Evolutionary conservation across 495 filamentous ascomycete genomes (phyloP).

Genomic region (Neurospora sp.): DNA sequence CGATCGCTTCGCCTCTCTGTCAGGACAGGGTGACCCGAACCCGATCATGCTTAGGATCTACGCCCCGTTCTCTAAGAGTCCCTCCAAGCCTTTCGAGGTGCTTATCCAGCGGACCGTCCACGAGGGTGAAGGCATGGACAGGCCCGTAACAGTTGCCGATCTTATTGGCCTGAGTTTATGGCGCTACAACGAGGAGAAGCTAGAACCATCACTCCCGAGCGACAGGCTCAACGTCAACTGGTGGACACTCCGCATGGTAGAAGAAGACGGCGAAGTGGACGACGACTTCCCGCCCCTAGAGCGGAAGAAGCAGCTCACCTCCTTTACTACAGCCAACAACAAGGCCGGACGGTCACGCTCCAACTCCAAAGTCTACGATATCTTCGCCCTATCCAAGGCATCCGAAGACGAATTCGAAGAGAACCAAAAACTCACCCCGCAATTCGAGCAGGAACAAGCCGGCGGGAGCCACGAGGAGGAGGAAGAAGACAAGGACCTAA

Average conservation of each 20-base stretch:
- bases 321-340: slow-evolving; percentile 90
- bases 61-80: slow-evolving; percentile 65
- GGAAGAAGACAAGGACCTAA: slow-evolving; percentile 25
- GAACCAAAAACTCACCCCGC: slow-evolving; percentile 64
- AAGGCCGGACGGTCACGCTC: slow-evolving; percentile 54
- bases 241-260: slow-evolving; percentile 91
- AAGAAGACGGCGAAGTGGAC: slow-evolving; percentile 78
- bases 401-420: slow-evolving; percentile 65
- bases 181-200: slow-evolving; percentile 73
- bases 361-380: slow-evolving; percentile 78
- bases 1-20: slow-evolving; percentile 75
- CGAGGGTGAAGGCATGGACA: slow-evolving; percentile 46
- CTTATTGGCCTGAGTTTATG: slow-evolving; percentile 83
- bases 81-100: slow-evolving; percentile 64
- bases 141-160: slow-evolving; percentile 73
- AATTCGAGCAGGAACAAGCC: slow-evolving; percentile 49
- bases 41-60: slow-evolving; percentile 81
- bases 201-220: slow-evolving; percentile 56
- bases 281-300: slow-evolving; percentile 86
- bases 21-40: slow-evolving; percentile 73
- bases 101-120: slow-evolving; percentile 68
- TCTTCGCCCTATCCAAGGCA: slow-evolving; percentile 84
- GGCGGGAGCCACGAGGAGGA: slow-evolving; percentile 26
- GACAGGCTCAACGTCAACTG: slow-evolving; percentile 75
- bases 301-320: slow-evolving; percentile 64